Evolutionary conservation across 345 rosid genomes (phyloP).

Genomic region (Pistacia atlantica): DNA sequence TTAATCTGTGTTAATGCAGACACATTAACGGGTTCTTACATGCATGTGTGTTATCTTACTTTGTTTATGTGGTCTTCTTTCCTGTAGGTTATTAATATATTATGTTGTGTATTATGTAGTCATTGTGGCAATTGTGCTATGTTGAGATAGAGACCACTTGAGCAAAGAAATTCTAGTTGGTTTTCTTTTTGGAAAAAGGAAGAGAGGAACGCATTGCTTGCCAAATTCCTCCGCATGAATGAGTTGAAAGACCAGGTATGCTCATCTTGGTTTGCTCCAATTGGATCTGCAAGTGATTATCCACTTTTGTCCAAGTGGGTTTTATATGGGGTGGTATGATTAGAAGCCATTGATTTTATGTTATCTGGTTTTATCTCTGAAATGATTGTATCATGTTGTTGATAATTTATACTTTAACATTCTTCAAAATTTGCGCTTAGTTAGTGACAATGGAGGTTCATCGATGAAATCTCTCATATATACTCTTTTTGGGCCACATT

Average conservation of each 20-base stretch:
- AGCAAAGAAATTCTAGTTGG: constrained; percentile 59
- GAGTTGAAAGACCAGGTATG: constrained; percentile 96
- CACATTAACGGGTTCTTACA: constrained; percentile 55
- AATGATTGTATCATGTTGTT: constrained; percentile 9
- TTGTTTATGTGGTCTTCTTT: constrained; percentile 11
- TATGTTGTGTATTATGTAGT: constrained; percentile 97
- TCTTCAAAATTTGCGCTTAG: constrained; percentile 44
- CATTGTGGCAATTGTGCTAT: constrained; percentile 98
- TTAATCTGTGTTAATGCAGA: not conserved
- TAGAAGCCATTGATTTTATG: constrained; percentile 8
- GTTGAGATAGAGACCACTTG: constrained; percentile 55
- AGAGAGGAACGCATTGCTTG: constrained; percentile 71
- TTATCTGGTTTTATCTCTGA: not conserved
- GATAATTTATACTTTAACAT: constrained; percentile 12
- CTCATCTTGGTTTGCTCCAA: constrained; percentile 99
- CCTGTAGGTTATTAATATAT: constrained; percentile 86
- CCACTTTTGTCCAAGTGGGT: constrained; percentile 98
- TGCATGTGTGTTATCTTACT: not conserved
- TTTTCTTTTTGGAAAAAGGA: constrained; percentile 72
- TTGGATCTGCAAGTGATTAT: constrained; percentile 98
- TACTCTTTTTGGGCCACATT: constrained; percentile 99
- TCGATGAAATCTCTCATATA: constrained; percentile 97
- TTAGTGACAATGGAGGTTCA: constrained; percentile 61
- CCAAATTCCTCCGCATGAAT: constrained; percentile 68
- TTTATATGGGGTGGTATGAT: constrained; percentile 87